These are phyloP conservation scores for Camellia lanceoleosa DNA, from an alignment of 148 eudicot species.

Conservation along the genomic window DNA sequence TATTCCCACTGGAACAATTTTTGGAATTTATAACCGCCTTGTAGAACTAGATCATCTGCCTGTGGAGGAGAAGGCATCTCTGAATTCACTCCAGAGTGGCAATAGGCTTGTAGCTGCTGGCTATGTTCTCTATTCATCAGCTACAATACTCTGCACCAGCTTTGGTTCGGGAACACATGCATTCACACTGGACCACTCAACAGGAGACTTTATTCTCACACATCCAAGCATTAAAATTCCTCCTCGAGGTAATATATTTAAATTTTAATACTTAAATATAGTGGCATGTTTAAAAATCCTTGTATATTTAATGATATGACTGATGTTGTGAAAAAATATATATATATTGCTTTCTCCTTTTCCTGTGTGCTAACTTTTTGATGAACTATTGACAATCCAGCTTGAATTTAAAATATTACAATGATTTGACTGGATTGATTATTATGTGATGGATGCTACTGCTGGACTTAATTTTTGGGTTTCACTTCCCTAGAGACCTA, in stretches of 20 bases:
- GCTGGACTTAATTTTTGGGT: background rate
- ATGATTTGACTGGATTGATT: background rate
- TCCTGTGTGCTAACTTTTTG: background rate
- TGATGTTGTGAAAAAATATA: background rate
- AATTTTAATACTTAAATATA: background rate
- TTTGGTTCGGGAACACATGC: slow-evolving; percentile 87
- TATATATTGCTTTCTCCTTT: background rate
- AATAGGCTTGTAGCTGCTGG: slow-evolving; percentile 76
- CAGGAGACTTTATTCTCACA: slow-evolving; percentile 87
- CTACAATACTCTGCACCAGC: slow-evolving; percentile 79
- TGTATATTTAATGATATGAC: background rate
- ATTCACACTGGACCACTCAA: slow-evolving; percentile 76
- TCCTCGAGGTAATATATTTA: slow-evolving; percentile 54
- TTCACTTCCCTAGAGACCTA: background rate
- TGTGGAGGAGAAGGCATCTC: slow-evolving; percentile 61
- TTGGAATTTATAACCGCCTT: slow-evolving; percentile 80
- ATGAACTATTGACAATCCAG: background rate
- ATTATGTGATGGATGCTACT: background rate
- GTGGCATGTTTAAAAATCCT: background rate
- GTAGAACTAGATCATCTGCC: slow-evolving; percentile 70
- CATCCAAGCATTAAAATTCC: slow-evolving; percentile 80
- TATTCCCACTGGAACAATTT: slow-evolving; percentile 94
- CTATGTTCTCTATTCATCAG: slow-evolving; percentile 97
- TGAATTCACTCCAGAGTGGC: slow-evolving; percentile 90
- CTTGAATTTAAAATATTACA: background rate